A percentile compares a stretch with the other conserved stretches of the same genome.
phyloP scores from a whole-genome alignment of 140 eudicot species.

The Cichorium intybus region DNA sequence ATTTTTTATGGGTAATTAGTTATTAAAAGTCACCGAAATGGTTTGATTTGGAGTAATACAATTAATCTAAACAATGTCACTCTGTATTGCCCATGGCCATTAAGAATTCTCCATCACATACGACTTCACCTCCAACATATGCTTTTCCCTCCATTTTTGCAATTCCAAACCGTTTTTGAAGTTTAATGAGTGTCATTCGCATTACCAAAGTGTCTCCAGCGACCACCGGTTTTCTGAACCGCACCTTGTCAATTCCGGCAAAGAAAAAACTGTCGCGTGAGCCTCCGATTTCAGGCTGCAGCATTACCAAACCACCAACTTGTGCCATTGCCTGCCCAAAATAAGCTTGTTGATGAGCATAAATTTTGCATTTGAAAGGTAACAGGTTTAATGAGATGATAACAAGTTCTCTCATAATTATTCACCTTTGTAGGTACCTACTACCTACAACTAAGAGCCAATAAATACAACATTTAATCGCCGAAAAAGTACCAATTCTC shows the following conservation, averaged over 20 bases:
- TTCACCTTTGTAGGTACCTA: too few relatives aligned
- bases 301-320: conserved; percentile 80
- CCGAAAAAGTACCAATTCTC: too few relatives aligned
- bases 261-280: conserved; percentile 76
- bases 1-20: not conserved
- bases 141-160: conserved; percentile 92
- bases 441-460: too few relatives aligned
- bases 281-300: conserved; percentile 79
- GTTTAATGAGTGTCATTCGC: conserved; percentile 75
- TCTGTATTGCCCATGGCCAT: conserved; percentile 71
- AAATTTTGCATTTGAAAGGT: too few relatives aligned
- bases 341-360: too few relatives aligned
- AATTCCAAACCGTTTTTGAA: conserved; percentile 75
- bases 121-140: conserved; percentile 78
- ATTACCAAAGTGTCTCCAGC: conserved; percentile 83
- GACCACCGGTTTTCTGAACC: conserved; percentile 72
- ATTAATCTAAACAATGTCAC: conserved; percentile 15
- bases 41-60: conserved; percentile 1
- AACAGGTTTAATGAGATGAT: too few relatives aligned
- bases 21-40: not conserved
- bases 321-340: conserved; percentile 98
- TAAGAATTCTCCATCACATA: conserved; percentile 82
- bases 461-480: not conserved
- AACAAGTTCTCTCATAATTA: too few relatives aligned
- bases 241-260: conserved; percentile 84